phyloP scores from a whole-genome alignment of 192 early-diverging fungal species.

The Geranomyces michiganensis region DNA sequence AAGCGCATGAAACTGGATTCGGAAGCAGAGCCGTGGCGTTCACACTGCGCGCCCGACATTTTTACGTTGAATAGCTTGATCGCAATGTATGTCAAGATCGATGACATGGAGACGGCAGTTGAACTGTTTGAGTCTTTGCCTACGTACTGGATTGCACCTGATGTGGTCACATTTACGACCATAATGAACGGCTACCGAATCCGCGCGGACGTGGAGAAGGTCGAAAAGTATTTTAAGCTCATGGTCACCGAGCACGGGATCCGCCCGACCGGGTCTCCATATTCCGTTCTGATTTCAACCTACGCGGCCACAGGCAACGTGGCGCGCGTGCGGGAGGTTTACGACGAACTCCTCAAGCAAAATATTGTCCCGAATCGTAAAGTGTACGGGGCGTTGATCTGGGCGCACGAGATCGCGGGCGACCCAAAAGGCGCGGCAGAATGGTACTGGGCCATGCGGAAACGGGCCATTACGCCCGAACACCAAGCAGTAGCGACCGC shows the following conservation, averaged over 20 bases:
- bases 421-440: conserved; percentile 24
- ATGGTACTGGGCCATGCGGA: conserved; percentile 25
- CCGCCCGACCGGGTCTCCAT: conserved; percentile 1
- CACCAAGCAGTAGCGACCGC: background rate
- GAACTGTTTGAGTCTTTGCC: conserved; percentile 23
- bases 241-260: conserved; percentile 2
- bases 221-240: conserved; percentile 5
- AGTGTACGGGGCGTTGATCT: conserved; percentile 14
- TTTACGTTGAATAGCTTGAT: conserved; percentile 42
- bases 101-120: conserved; percentile 18
- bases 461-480: conserved; percentile 18
- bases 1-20: conserved; percentile 28
- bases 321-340: background rate
- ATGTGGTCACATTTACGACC: conserved; percentile 34
- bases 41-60: conserved; percentile 24
- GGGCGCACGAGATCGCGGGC: conserved; percentile 10
- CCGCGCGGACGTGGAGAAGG: background rate
- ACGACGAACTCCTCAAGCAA: conserved; percentile 1
- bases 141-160: conserved; percentile 15
- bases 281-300: conserved; percentile 20
- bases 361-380: conserved; percentile 17
- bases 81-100: conserved; percentile 26
- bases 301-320: conserved; percentile 14
- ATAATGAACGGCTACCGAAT: conserved; percentile 27
- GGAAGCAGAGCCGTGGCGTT: conserved; percentile 1